Evolutionary conservation across 2,329 filamentous ascomycete species (phyloP), one percentile per base, ranked within the genome.

Genomic region (Ustulina deusta): DNA sequence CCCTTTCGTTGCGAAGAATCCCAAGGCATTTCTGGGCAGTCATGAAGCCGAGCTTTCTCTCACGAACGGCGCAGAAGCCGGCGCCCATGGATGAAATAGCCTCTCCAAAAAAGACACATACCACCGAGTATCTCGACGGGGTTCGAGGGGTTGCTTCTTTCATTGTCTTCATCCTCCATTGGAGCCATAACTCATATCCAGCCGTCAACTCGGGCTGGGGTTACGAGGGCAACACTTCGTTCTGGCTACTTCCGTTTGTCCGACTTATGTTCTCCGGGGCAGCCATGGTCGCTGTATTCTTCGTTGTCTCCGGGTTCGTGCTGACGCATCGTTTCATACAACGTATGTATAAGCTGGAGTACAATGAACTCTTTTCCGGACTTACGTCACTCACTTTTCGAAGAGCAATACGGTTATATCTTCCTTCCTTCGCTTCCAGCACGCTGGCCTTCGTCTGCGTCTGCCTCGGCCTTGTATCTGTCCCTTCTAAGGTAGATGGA

Each of bases 241-340:
- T 75, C 32, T 74, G 80, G 66, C 75, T 82, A 63, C 69, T 82
- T 27, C 81, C 81, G 9, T 79, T 81, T 52, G 48, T 82, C 27
- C 77, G 80, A 68, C 73, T 82, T 40, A 64, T 81, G 34, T 78
- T 77, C 69, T 79, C 78, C 1, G 80, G 79, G 17, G 76, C 78
- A 20, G 78, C 80, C 25, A 81, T 81, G 79, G 81, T 82, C 4
- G 74, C 79, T 17, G 77, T 82, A 7, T 82, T 82, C 71, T 81
- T 82, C 71, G 78, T 82, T 62, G 80, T 82, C 36, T 81, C 80
- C 7, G 81, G 81, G 27, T 81, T 79, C 65, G 80, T 81, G 40
- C 74, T 82, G 3, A 78, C 79, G 17, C 78, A 79, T 61, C 80
- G 81, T 55, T 80, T 79, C 51, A 69, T 82, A 20, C 74, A 75